Evolutionary conservation across 2,329 filamentous ascomycete species (phyloP).

Genomic region (Xylariaceae sp.): DNA sequence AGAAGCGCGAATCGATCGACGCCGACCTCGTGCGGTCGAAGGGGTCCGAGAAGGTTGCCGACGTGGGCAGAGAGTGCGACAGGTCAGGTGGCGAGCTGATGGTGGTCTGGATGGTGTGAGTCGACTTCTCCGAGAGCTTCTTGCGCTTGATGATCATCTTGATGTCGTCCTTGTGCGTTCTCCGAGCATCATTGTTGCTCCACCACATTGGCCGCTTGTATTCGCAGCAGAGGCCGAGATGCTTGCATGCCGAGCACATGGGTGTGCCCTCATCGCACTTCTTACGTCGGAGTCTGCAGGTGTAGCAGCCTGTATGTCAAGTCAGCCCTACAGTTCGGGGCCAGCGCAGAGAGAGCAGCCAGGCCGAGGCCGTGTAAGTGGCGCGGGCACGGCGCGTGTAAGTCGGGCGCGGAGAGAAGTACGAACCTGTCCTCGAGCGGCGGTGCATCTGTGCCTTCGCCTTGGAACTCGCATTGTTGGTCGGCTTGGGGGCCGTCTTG

Average conservation of each 20-base stretch:
- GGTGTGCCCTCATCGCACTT: constrained; percentile 62
- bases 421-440: constrained; percentile 87
- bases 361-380: constrained; percentile 13
- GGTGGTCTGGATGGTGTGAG: constrained; percentile 47
- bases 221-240: constrained; percentile 80
- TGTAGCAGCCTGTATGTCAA: constrained; percentile 52
- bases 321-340: constrained; percentile 14
- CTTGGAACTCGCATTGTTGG: constrained; percentile 49
- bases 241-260: constrained; percentile 58
- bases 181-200: constrained; percentile 83
- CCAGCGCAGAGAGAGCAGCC: too few species aligned
- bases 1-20: constrained; percentile 75
- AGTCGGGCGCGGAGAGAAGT: constrained; percentile 16
- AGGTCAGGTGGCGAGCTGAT: constrained; percentile 67
- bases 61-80: constrained; percentile 74
- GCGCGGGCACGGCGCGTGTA: constrained; percentile 8
- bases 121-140: constrained; percentile 82
- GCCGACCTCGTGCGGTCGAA: constrained; percentile 65
- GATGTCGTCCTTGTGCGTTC: constrained; percentile 86
- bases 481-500: constrained; percentile 49
- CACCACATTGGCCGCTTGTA: constrained; percentile 98
- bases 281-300: constrained; percentile 58
- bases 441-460: constrained; percentile 82
- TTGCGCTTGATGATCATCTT: constrained; percentile 97
- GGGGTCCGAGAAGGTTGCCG: constrained; percentile 70